Conservation (phyloP, 805 yeast genomes). For the Candida verbasci region DNA sequence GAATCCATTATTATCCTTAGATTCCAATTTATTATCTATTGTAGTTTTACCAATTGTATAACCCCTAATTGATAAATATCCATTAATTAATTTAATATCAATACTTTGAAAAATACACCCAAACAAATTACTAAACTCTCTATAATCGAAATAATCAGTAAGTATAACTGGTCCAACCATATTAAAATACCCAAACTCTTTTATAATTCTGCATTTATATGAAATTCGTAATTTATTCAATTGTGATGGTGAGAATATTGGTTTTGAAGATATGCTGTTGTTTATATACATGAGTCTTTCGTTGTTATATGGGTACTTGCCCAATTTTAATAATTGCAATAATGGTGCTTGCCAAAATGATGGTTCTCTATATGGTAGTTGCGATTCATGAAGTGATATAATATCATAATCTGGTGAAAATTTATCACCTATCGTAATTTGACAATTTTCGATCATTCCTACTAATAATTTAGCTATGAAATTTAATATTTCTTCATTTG, state of each 20-base stretch:
- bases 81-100: constrained; percentile 55
- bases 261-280: constrained; percentile 1
- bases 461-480: constrained; percentile 35
- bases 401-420: constrained; percentile 1
- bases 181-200: constrained; percentile 43
- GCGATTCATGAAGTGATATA: constrained; percentile 5
- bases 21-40: constrained; percentile 10
- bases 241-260: background rate
- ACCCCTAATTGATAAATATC: constrained; percentile 57
- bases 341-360: background rate
- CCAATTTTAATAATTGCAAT: background rate
- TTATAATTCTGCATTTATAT: constrained; percentile 42
- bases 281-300: constrained; percentile 7
- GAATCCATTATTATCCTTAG: constrained; percentile 31
- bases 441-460: constrained; percentile 24
- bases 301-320: constrained; percentile 1
- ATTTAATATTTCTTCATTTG: constrained; percentile 22
- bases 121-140: constrained; percentile 42
- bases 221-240: background rate
- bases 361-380: background rate
- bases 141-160: constrained; percentile 60
- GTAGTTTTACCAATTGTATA: constrained; percentile 56
- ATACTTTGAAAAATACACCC: constrained; percentile 60
- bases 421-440: background rate
- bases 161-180: constrained; percentile 56